phyloP scores from a whole-genome alignment of 768 basidiomycete species.

The Sarcodon sp. region DNA sequence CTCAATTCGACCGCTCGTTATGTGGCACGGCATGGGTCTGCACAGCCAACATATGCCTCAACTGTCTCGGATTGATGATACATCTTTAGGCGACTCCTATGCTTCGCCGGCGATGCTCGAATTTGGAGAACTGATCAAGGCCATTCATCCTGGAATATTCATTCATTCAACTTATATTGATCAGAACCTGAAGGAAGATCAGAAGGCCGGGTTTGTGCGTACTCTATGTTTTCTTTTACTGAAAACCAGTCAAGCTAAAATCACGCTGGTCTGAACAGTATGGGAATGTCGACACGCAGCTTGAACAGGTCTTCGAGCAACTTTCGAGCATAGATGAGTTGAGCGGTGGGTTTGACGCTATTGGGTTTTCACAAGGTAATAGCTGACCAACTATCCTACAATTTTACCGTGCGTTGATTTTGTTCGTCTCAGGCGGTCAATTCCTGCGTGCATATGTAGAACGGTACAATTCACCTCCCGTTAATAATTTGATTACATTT shows the following conservation, averaged over 20 bases:
- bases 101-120: constrained; percentile 60
- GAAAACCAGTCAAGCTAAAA: constrained; percentile 2
- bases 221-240: neutral
- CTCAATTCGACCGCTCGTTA: constrained; percentile 39
- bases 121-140: constrained; percentile 43
- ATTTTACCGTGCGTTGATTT: neutral
- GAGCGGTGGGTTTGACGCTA: constrained; percentile 63
- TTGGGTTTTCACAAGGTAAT: constrained; percentile 76
- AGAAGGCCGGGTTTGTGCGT: constrained; percentile 63
- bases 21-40: constrained; percentile 67
- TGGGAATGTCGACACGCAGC: constrained; percentile 64
- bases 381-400: neutral
- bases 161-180: constrained; percentile 64
- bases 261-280: constrained; percentile 36
- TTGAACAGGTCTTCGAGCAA: constrained; percentile 52
- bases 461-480: constrained; percentile 55
- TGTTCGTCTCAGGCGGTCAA: constrained; percentile 47
- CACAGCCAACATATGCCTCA: neutral
- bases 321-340: constrained; percentile 54
- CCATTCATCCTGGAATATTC: constrained; percentile 63
- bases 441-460: constrained; percentile 82
- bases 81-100: constrained; percentile 52
- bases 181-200: constrained; percentile 46
- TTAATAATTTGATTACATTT: constrained; percentile 78
- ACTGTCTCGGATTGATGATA: neutral